These are phyloP conservation scores for Alnus glutinosa DNA, from an alignment of 306 rosid genomes.

Conservation along the genomic window DNA sequence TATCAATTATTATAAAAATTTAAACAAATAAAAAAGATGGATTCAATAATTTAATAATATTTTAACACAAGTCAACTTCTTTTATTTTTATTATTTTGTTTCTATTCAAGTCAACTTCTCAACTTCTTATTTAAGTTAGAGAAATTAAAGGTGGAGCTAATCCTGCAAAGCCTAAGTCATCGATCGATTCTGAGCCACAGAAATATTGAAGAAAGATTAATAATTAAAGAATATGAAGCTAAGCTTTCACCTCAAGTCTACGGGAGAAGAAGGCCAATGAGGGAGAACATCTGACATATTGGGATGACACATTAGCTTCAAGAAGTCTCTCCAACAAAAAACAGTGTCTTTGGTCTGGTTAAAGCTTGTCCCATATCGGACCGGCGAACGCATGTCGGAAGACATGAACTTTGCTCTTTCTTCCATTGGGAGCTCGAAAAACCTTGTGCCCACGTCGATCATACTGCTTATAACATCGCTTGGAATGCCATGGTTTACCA, in stretches of 20 bases:
- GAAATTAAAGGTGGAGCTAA: conserved; percentile 14
- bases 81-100: too few relatives aligned
- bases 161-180: not conserved
- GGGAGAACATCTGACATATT: conserved; percentile 44
- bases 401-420: conserved; percentile 82
- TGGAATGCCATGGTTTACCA: conserved; percentile 75
- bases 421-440: conserved; percentile 75
- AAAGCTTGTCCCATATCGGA: conserved; percentile 87
- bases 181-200: conserved; percentile 7
- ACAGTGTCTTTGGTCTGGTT: conserved; percentile 70
- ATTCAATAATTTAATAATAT: too few relatives aligned
- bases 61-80: not conserved
- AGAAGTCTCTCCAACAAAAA: conserved; percentile 88
- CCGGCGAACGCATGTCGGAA: conserved; percentile 57
- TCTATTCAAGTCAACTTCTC: not conserved
- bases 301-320: conserved; percentile 76
- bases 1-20: too few relatives aligned
- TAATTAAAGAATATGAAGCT: not conserved
- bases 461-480: conserved; percentile 50
- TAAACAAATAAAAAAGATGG: too few relatives aligned
- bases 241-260: conserved; percentile 53
- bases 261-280: conserved; percentile 80
- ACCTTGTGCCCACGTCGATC: conserved; percentile 58
- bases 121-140: not conserved
- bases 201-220: conserved; percentile 12